Percentiles rank a stretch among this genome's conserved stretches.
Evolutionary conservation across 2,329 filamentous ascomycete species (phyloP).

Genomic region (Aspergillus japonicus): DNA sequence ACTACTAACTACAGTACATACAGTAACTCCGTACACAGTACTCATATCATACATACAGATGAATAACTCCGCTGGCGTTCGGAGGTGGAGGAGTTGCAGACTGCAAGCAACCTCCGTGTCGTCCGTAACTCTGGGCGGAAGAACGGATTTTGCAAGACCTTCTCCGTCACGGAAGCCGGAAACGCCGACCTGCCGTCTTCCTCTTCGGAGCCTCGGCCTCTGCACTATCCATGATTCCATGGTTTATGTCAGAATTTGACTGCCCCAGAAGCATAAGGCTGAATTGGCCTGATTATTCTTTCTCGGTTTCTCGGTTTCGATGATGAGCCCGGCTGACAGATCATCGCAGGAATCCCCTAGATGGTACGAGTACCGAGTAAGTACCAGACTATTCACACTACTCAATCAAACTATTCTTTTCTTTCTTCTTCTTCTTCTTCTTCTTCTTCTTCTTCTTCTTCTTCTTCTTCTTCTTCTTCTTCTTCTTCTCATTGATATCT

Average conservation of each 20-base stretch:
- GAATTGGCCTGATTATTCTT: background rate
- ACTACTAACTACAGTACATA: no score
- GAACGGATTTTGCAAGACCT: conserved; percentile 2
- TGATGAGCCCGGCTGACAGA: background rate
- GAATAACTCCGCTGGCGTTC: background rate
- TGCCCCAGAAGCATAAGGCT: conserved; percentile 3
- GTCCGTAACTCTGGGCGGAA: background rate
- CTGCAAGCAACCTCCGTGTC: no score
- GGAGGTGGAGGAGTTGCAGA: background rate
- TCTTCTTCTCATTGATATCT: background rate
- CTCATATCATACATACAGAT: no score
- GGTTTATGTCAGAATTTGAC: conserved; percentile 1
- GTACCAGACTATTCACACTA: background rate
- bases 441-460: background rate
- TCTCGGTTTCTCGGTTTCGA: background rate
- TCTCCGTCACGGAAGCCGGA: conserved; percentile 7
- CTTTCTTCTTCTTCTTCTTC: background rate
- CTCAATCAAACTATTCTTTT: background rate
- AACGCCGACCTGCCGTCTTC: conserved; percentile 13
- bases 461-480: background rate
- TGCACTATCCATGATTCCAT: background rate
- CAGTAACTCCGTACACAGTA: no score
- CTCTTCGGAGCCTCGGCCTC: conserved; percentile 1
- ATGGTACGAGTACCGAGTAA: background rate
- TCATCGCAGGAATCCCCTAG: background rate